A percentile compares a stretch with the other conserved stretches of the same genome.
phyloP scores from a whole-genome alignment of 805 yeast genomes.

The Peterozyma toletana region DNA sequence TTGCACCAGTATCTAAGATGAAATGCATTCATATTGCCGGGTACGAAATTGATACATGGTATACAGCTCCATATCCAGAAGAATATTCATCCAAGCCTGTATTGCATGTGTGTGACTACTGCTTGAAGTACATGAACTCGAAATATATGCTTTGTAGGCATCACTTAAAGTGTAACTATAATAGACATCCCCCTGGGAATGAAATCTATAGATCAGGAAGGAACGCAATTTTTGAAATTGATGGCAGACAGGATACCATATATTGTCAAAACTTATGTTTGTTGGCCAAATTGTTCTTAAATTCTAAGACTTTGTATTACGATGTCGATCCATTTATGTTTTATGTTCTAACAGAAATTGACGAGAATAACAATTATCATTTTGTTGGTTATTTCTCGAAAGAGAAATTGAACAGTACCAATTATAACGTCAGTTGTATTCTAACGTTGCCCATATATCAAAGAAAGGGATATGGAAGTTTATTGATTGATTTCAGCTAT shows the following conservation, averaged over 20 bases:
- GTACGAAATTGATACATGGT: conserved; percentile 84
- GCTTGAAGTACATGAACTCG: conserved; percentile 72
- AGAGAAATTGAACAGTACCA: conserved; percentile 68
- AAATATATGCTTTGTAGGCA: conserved; percentile 67
- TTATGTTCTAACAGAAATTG: conserved; percentile 73
- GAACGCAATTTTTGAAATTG: conserved; percentile 82
- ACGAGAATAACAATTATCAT: conserved; percentile 45
- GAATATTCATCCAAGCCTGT: conserved; percentile 60
- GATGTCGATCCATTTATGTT: conserved; percentile 95
- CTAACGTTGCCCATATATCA: conserved; percentile 84
- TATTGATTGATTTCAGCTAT: conserved; percentile 86
- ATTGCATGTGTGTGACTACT: conserved; percentile 75
- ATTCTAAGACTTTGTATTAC: conserved; percentile 86
- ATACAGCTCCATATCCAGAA: conserved; percentile 87
- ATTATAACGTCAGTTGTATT: conserved; percentile 85
- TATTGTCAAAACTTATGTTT: conserved; percentile 90
- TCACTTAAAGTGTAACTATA: conserved; percentile 58
- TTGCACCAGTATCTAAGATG: conserved; percentile 32
- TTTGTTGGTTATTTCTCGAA: conserved; percentile 95
- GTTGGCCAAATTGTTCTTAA: conserved; percentile 79
- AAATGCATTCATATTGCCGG: conserved; percentile 64
- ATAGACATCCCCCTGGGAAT: conserved; percentile 78
- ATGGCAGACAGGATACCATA: conserved; percentile 74
- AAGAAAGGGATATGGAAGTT: conserved; percentile 81
- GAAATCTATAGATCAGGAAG: conserved; percentile 75